Evolutionary conservation across 352 stramenopile species (phyloP).

Genomic region (Nothophytophthora sp.): DNA sequence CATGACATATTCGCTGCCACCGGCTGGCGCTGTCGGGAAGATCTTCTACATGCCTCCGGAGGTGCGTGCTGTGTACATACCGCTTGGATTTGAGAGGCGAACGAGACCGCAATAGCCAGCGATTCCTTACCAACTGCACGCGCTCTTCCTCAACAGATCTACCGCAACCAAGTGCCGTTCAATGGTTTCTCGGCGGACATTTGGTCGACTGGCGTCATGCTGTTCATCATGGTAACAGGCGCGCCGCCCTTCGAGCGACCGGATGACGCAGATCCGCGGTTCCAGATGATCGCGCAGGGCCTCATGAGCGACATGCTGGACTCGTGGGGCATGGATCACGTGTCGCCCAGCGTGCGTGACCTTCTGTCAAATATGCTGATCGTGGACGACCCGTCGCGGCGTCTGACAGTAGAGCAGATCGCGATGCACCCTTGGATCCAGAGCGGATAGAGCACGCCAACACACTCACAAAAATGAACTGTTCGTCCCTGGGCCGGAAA

Average conservation of each 20-base stretch:
- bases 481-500: constrained; percentile 25
- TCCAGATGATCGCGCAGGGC: constrained; percentile 84
- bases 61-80: constrained; percentile 36
- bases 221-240: constrained; percentile 96
- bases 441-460: constrained; percentile 39
- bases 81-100: no score
- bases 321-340: constrained; percentile 85
- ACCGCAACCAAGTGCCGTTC: constrained; percentile 89
- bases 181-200: constrained; percentile 93
- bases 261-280: constrained; percentile 77
- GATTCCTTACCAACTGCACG: no score
- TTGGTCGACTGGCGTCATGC: constrained; percentile 93
- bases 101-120: no score
- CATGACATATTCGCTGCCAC: constrained; percentile 87
- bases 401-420: constrained; percentile 84
- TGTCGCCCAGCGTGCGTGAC: constrained; percentile 72
- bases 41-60: constrained; percentile 92
- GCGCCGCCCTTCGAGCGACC: constrained; percentile 91
- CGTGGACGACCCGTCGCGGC: constrained; percentile 72
- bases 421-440: constrained; percentile 83
- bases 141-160: no score
- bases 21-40: constrained; percentile 81
- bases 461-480: constrained; percentile 26
- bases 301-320: constrained; percentile 86
- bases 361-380: constrained; percentile 81